A percentile compares a stretch with the other conserved stretches of the same genome.
These are phyloP conservation scores for Haberlea rhodopensis DNA, from an alignment of 257 asterid genomes.

Conservation along the genomic window DNA sequence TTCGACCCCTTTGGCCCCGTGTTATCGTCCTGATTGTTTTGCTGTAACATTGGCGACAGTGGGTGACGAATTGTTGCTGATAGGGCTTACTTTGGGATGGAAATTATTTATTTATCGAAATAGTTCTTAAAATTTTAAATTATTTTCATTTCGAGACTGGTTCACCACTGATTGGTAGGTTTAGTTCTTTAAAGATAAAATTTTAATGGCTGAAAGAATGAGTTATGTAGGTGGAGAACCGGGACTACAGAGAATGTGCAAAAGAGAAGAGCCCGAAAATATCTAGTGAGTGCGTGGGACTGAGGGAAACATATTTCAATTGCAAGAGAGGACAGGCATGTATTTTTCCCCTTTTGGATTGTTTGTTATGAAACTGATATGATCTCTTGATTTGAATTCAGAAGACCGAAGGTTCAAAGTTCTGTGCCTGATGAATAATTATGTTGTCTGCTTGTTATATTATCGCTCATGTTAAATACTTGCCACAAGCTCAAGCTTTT, in stretches of 20 bases:
- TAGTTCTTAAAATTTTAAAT: neutral
- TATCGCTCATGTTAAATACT: neutral
- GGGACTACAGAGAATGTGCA: slow-evolving; percentile 75
- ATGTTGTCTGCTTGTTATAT: neutral
- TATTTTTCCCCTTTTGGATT: neutral
- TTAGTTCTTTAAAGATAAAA: slow-evolving; percentile 15
- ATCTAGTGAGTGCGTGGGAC: slow-evolving; percentile 82
- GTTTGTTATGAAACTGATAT: neutral
- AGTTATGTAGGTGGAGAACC: slow-evolving; percentile 61
- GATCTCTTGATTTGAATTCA: slow-evolving; percentile 17
- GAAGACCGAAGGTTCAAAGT: neutral
- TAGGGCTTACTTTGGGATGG: neutral
- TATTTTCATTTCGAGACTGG: neutral
- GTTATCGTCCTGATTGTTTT: too few species aligned
- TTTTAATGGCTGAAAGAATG: slow-evolving; percentile 10
- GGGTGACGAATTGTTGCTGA: neutral
- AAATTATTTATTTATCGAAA: too few species aligned
- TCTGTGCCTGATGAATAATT: neutral
- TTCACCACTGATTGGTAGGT: neutral
- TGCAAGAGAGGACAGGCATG: slow-evolving; percentile 96
- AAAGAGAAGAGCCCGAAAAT: slow-evolving; percentile 71
- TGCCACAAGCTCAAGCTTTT: neutral
- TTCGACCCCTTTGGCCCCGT: too few species aligned
- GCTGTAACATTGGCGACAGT: neutral
- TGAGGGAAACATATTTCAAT: slow-evolving; percentile 90